Conservation (phyloP, 1,284 basidiomycete species). For the Melampsora americana region DNA sequence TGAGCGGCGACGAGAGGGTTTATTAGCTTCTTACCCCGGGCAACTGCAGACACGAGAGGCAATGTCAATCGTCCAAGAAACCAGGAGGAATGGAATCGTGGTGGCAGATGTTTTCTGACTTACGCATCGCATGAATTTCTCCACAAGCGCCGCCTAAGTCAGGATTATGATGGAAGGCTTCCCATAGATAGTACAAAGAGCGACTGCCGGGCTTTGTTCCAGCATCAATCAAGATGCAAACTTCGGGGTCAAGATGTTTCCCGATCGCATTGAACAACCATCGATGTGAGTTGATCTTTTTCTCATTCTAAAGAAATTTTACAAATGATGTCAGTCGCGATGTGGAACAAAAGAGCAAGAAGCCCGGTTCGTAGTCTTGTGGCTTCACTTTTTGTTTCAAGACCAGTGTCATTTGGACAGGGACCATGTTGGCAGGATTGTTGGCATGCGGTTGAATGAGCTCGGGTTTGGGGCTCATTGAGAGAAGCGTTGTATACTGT, state of each 20-base stretch:
- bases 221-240: slow-evolving; percentile 85
- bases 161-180: slow-evolving; percentile 70
- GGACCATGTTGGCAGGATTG: slow-evolving; percentile 73
- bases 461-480: slow-evolving; percentile 35
- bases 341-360: neutral
- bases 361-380: neutral
- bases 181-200: slow-evolving; percentile 96
- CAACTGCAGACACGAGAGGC: slow-evolving; percentile 62
- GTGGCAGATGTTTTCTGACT: slow-evolving; percentile 39
- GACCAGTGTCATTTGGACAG: slow-evolving; percentile 69
- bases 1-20: slow-evolving; percentile 79
- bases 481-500: slow-evolving; percentile 42
- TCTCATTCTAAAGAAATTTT: slow-evolving; percentile 70
- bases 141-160: slow-evolving; percentile 91
- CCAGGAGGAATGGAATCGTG: neutral
- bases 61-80: neutral
- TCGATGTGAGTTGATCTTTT: slow-evolving; percentile 89
- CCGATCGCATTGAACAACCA: slow-evolving; percentile 98
- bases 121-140: slow-evolving; percentile 51
- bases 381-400: slow-evolving; percentile 41
- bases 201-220: slow-evolving; percentile 96
- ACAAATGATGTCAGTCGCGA: neutral
- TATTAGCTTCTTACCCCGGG: slow-evolving; percentile 84
- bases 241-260: slow-evolving; percentile 75
- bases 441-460: slow-evolving; percentile 39